Evolutionary conservation across 2,329 filamentous ascomycete species (phyloP).

Genomic region (Aciculosporium take): DNA sequence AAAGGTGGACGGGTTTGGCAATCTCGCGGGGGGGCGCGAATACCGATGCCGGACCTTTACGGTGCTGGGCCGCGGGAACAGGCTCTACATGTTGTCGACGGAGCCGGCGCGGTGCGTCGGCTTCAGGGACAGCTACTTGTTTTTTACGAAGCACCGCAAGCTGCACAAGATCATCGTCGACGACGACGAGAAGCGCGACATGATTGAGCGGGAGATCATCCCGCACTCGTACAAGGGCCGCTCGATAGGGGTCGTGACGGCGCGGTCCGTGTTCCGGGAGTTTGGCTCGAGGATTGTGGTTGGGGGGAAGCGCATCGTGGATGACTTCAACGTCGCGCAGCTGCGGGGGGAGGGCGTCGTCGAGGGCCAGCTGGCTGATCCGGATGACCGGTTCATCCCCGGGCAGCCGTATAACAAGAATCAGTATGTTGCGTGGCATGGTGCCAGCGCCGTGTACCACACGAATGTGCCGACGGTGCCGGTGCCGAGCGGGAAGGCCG

Average conservation of each 20-base stretch:
- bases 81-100: slow-evolving; percentile 96
- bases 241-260: slow-evolving; percentile 91
- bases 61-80: slow-evolving; percentile 65
- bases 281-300: slow-evolving; percentile 92
- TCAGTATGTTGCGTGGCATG: slow-evolving; percentile 97
- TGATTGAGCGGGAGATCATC: slow-evolving; percentile 91
- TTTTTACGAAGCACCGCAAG: slow-evolving; percentile 95
- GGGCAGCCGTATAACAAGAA: slow-evolving; percentile 95
- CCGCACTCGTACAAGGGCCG: slow-evolving; percentile 98
- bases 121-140: slow-evolving; percentile 94
- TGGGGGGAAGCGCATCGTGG: slow-evolving; percentile 68
- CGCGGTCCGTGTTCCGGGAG: slow-evolving; percentile 90
- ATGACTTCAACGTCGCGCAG: slow-evolving; percentile 77
- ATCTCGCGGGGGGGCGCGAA: slow-evolving; percentile 69
- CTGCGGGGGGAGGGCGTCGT: slow-evolving; percentile 62
- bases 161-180: slow-evolving; percentile 97
- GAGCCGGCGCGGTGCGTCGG: slow-evolving; percentile 93
- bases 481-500: slow-evolving; percentile 58
- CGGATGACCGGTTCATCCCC: slow-evolving; percentile 63
- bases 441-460: slow-evolving; percentile 90
- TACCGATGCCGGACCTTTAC: slow-evolving; percentile 95
- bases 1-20: slow-evolving; percentile 84
- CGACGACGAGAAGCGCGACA: slow-evolving; percentile 90
- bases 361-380: slow-evolving; percentile 85
- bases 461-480: slow-evolving; percentile 66